These are phyloP conservation scores for Xylaria sp. DNA, from an alignment of 2,329 filamentous ascomycete genomes.

Conservation along the genomic window DNA sequence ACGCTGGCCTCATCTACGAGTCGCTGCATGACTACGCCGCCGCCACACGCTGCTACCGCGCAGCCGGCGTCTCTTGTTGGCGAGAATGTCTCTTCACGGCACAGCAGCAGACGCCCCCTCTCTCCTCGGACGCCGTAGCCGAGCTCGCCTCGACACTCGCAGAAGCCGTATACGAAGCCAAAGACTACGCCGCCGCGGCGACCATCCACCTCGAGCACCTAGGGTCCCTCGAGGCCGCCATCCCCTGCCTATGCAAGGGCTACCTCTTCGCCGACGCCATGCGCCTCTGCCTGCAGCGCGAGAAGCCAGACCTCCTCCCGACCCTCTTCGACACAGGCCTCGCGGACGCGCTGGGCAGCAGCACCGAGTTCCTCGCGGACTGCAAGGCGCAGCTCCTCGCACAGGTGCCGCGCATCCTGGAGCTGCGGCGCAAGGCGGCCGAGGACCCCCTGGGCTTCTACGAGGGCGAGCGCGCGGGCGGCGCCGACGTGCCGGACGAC, in stretches of 20 bases:
- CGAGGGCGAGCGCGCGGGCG: slow-evolving; percentile 75
- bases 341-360: slow-evolving; percentile 81
- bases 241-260: slow-evolving; percentile 84
- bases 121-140: slow-evolving; percentile 68
- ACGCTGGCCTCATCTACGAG: slow-evolving; percentile 92
- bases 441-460: slow-evolving; percentile 91
- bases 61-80: slow-evolving; percentile 82
- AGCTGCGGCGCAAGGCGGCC: slow-evolving; percentile 82
- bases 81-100: slow-evolving; percentile 88
- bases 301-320: slow-evolving; percentile 70
- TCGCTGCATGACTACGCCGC: slow-evolving; percentile 78
- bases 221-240: slow-evolving; percentile 73
- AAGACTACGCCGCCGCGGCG: slow-evolving; percentile 84
- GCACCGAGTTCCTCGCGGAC: slow-evolving; percentile 92
- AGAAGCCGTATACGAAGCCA: slow-evolving; percentile 82
- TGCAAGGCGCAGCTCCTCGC: slow-evolving; percentile 86
- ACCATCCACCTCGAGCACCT: slow-evolving; percentile 86
- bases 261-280: slow-evolving; percentile 91
- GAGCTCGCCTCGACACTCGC: slow-evolving; percentile 80
- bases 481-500: slow-evolving; percentile 85
- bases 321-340: slow-evolving; percentile 81
- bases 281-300: slow-evolving; percentile 74
- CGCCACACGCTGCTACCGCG: slow-evolving; percentile 85
- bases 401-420: slow-evolving; percentile 86
- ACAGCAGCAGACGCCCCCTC: slow-evolving; percentile 70